Conservation (phyloP, 805 yeast genomes). For the Cyberlindnera mycetangii region DNA sequence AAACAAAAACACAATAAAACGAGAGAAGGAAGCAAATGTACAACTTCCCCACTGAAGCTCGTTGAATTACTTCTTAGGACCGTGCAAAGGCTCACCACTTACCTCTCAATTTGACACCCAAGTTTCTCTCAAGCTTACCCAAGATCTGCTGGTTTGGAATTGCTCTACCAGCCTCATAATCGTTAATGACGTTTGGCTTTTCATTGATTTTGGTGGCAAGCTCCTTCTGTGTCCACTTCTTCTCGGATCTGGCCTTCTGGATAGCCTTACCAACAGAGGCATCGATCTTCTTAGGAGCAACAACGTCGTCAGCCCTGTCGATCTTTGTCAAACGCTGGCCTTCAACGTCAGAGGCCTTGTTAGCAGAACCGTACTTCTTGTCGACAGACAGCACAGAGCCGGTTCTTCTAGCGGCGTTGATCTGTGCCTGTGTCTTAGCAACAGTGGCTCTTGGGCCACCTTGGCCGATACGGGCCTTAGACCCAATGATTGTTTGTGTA, state of each 20-base stretch:
- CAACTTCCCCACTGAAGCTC: too few relatives aligned
- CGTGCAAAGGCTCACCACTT: constrained; percentile 82
- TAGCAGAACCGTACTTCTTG: constrained; percentile 78
- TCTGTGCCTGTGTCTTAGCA: constrained; percentile 70
- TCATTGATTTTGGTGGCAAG: constrained; percentile 94
- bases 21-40: neutral
- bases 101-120: constrained; percentile 95
- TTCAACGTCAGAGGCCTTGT: constrained; percentile 67
- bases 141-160: constrained; percentile 94
- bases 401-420: constrained; percentile 91
- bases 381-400: constrained; percentile 90
- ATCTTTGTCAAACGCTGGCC: constrained; percentile 94
- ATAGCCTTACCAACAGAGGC: constrained; percentile 84
- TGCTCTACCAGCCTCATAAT: constrained; percentile 96
- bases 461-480: constrained; percentile 82
- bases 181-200: constrained; percentile 92
- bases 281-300: constrained; percentile 87
- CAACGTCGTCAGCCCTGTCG: constrained; percentile 91
- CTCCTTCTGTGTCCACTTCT: constrained; percentile 90
- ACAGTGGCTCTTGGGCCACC: constrained; percentile 85
- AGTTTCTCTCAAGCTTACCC: constrained; percentile 87
- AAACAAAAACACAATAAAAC: too few relatives aligned
- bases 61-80: constrained; percentile 35
- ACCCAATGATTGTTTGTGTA: constrained; percentile 82
- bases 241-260: constrained; percentile 79